Conservation (phyloP, 768 basidiomycete genomes). For the Calocera viscosa region DNA sequence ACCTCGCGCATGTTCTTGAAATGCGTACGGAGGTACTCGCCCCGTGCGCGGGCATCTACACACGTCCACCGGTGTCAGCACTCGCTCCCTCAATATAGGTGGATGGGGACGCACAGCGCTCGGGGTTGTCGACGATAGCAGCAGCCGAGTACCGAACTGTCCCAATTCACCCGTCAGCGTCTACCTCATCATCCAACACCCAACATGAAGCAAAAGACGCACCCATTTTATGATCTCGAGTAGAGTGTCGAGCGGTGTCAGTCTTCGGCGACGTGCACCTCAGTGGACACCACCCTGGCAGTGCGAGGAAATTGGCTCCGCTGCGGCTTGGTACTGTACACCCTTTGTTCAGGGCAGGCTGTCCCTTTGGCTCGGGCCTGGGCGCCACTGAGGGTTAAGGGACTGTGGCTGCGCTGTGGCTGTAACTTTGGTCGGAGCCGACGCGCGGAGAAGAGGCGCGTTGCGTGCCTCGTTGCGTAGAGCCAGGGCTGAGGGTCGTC, state of each 20-base stretch:
- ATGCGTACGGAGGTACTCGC: constrained; percentile 96
- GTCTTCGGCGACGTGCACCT: not conserved
- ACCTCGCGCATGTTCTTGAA: constrained; percentile 99
- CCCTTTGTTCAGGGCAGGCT: no score
- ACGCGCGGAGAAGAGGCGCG: no score
- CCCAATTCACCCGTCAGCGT: no score
- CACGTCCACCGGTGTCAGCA: constrained; percentile 13
- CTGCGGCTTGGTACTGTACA: not conserved
- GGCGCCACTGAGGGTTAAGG: no score
- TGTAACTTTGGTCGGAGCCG: no score
- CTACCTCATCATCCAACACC: no score
- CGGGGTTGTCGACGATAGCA: constrained; percentile 76
- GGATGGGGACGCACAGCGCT: constrained; percentile 77
- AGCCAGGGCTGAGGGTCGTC: no score
- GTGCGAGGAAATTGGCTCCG: not conserved
- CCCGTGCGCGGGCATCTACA: constrained; percentile 78
- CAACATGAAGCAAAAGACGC: not conserved
- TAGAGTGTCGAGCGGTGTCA: not conserved
- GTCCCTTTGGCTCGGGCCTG: no score
- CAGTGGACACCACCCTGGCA: not conserved
- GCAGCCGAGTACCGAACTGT: constrained; percentile 89
- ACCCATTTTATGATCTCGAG: not conserved
- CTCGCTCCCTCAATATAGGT: no score
- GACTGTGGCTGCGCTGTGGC: no score
- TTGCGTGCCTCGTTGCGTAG: no score